Base-by-base conservation (phyloP, 495 filamentous ascomycete species). In the Daldinia decipiens region DNA sequence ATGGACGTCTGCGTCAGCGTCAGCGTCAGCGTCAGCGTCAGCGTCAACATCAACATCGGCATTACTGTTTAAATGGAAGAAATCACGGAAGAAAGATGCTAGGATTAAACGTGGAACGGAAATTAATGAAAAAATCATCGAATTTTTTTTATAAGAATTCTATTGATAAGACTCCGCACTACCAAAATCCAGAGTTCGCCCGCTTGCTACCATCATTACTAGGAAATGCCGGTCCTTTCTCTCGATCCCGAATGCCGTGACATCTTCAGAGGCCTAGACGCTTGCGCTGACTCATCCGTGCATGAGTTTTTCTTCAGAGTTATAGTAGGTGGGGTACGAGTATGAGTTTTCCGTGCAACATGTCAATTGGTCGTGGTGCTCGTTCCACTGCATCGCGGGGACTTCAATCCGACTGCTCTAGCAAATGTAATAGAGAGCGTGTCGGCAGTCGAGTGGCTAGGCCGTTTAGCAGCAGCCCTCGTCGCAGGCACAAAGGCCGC, bases 401-500 rank as follows among this genome's bases (percentile, higher is more conserved):
- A 24, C 43, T 47, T 21, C 43, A 47, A 24, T 47, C 17, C 43
- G 43, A 47, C 11, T 47, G 43, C 43, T 47, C 19, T 24, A 47
- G 43, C 19, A 21, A 24, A 19, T 24, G 12, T 38, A 13, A 31
- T 15, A 40, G 53, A 19, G 53, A 36, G 24, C 27, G 26, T 53
- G 13, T 31, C 51, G 51, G 29, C 38, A 26, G 12, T 59, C 21
- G 32, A 60, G 40, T 61, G 47, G 56, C 4, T n/a, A 39, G 52
- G 39, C 11, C 11, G 40, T 64, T 61, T 78, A 78, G 75, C 76
- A 78, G 68, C 76, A 78, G 13, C 52, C 68, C 56, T 77, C 76
- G 54, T 77, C 70, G 68, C 76, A 78, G 32, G 72, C 76, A 67
- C 76, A 78, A 51, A 78, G 76, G 11, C 74, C 76, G 60, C 75